These are phyloP conservation scores for Brassica rapa DNA, from an alignment of 345 rosid species.

Conservation along the genomic window DNA sequence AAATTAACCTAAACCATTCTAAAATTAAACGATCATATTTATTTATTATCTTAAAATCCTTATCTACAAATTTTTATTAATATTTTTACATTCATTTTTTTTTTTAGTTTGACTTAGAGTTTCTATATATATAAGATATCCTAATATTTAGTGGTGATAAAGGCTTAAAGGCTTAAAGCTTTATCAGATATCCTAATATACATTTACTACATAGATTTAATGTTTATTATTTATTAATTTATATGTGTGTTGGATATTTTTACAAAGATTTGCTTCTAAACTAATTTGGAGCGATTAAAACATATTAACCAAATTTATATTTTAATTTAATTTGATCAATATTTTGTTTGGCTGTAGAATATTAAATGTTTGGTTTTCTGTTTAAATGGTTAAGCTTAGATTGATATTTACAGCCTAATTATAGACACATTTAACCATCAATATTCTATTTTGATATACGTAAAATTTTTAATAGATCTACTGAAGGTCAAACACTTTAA, in stretches of 20 bases:
- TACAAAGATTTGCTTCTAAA: neutral
- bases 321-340: neutral
- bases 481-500: neutral
- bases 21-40: neutral
- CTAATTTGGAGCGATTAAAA: neutral
- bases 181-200: neutral
- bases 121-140: no score
- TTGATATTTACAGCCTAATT: neutral
- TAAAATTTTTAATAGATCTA: neutral
- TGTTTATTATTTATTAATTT: neutral
- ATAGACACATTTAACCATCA: neutral
- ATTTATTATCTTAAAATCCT: neutral
- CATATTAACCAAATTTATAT: neutral
- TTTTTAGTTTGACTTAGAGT: neutral
- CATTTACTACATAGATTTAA: neutral
- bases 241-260: neutral
- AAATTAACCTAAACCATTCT: neutral
- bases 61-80: neutral
- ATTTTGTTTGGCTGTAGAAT: neutral
- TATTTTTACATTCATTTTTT: neutral
- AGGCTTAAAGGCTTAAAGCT: neutral
- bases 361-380: neutral
- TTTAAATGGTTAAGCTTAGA: neutral
- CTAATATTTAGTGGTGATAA: neutral
- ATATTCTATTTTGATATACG: neutral